phyloP scores from a whole-genome alignment of 768 basidiomycete genomes.

The Agaricus bisporus region DNA sequence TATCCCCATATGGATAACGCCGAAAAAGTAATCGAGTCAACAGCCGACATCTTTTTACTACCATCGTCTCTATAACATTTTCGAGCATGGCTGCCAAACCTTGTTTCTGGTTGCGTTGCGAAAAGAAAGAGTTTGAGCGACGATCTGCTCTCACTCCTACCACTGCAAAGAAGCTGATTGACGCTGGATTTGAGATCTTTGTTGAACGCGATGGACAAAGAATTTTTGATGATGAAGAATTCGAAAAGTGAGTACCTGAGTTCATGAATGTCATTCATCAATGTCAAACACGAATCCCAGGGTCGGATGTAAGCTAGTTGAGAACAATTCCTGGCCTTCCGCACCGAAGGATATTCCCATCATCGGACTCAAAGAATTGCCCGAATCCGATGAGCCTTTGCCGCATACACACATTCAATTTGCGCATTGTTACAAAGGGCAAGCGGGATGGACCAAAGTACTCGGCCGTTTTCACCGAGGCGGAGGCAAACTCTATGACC shows the following conservation, averaged over 20 bases:
- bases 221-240: slow-evolving; percentile 92
- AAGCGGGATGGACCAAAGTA: slow-evolving; percentile 86
- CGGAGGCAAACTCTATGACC: slow-evolving; percentile 83
- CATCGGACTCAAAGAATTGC: slow-evolving; percentile 96
- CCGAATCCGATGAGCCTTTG: slow-evolving; percentile 72
- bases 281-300: slow-evolving; percentile 39
- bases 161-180: slow-evolving; percentile 82
- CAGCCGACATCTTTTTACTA: not conserved
- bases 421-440: slow-evolving; percentile 95
- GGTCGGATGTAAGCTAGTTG: slow-evolving; percentile 83
- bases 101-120: slow-evolving; percentile 90
- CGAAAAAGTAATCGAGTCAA: too few relatives aligned
- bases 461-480: slow-evolving; percentile 83
- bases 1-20: not conserved
- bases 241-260: slow-evolving; percentile 66
- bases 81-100: slow-evolving; percentile 28
- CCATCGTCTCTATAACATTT: not conserved
- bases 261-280: slow-evolving; percentile 5
- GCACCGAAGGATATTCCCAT: slow-evolving; percentile 75
- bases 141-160: slow-evolving; percentile 92
- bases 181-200: slow-evolving; percentile 82
- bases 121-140: slow-evolving; percentile 92
- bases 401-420: slow-evolving; percentile 97
- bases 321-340: slow-evolving; percentile 82
- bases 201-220: slow-evolving; percentile 93